phyloP scores from a whole-genome alignment of 371 early-diverging fungal genomes.

The Lichtheimia corymbifera region DNA sequence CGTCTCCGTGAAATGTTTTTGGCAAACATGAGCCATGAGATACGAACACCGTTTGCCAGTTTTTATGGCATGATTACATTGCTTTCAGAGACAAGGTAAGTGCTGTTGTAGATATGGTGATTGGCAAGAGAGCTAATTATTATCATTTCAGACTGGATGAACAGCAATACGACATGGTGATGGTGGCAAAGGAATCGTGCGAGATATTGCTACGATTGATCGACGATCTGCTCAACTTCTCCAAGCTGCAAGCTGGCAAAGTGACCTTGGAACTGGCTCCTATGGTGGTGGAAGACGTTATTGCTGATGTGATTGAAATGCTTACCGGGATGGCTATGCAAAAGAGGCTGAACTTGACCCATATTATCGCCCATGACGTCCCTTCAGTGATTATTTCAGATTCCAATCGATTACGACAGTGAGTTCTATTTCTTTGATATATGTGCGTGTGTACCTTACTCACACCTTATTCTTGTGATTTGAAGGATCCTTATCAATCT shows the following conservation, averaged over 20 bases:
- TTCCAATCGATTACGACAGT: constrained; percentile 43
- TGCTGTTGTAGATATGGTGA: neutral
- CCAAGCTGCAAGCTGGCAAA: constrained; percentile 67
- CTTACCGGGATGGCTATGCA: constrained; percentile 54
- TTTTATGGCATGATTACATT: constrained; percentile 63
- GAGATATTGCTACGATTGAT: constrained; percentile 61
- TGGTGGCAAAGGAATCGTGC: constrained; percentile 59
- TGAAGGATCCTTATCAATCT: constrained; percentile 37
- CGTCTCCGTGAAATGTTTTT: constrained; percentile 53
- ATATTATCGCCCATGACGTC: constrained; percentile 38
- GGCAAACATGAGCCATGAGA: constrained; percentile 63
- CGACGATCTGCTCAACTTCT: constrained; percentile 65
- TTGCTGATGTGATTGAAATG: constrained; percentile 59
- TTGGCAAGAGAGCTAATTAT: neutral
- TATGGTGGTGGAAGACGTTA: constrained; percentile 51
- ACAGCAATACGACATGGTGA: constrained; percentile 61
- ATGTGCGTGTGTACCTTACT: neutral
- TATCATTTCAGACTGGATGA: constrained; percentile 27
- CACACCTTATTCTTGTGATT: neutral
- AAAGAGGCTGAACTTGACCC: constrained; percentile 50
- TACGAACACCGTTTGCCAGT: constrained; percentile 60
- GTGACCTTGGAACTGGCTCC: constrained; percentile 52
- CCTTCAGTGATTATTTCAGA: constrained; percentile 47
- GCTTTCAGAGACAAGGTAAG: constrained; percentile 49
- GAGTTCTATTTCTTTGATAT: constrained; percentile 8